Conservation (phyloP, 225 moss, liverwort and hornwort genomes). For the Marchantia paleacea region DNA sequence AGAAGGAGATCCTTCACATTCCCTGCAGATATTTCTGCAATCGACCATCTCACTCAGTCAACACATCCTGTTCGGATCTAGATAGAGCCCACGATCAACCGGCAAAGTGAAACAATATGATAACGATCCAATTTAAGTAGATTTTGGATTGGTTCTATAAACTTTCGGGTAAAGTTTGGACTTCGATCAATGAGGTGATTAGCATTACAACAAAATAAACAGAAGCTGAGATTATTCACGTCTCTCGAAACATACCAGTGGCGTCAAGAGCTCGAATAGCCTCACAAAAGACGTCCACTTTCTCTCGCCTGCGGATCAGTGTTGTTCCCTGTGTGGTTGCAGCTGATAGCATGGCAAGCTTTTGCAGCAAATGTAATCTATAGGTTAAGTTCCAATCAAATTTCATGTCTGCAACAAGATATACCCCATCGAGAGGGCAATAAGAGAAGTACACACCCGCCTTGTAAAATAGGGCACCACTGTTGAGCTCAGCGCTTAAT, state of each 20-base stretch:
- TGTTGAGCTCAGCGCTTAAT: not conserved
- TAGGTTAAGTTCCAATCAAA: slow-evolving; percentile 39
- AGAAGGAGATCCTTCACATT: slow-evolving; percentile 85
- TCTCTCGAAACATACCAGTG: slow-evolving; percentile 47
- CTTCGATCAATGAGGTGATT: no score
- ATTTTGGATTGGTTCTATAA: not conserved
- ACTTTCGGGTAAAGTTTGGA: not conserved
- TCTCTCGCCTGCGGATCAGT: slow-evolving; percentile 72
- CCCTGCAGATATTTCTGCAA: slow-evolving; percentile 65
- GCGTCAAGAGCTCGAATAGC: slow-evolving; percentile 96
- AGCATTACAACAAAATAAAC: no score
- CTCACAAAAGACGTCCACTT: slow-evolving; percentile 90
- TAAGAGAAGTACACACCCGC: not conserved
- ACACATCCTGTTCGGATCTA: not conserved
- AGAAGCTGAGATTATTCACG: not conserved
- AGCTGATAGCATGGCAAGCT: slow-evolving; percentile 84
- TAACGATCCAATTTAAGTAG: not conserved
- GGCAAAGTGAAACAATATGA: no score
- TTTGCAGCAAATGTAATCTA: slow-evolving; percentile 76
- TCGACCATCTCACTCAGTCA: not conserved
- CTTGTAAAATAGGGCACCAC: not conserved
- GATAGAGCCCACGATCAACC: no score
- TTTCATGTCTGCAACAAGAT: not conserved
- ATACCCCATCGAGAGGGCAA: not conserved
- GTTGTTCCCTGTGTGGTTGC: slow-evolving; percentile 71